A percentile compares a stretch with the other conserved stretches of the same genome.
Conservation (phyloP, 108 stramenopile species). For the Pseudonitzschia pungens region DNA sequence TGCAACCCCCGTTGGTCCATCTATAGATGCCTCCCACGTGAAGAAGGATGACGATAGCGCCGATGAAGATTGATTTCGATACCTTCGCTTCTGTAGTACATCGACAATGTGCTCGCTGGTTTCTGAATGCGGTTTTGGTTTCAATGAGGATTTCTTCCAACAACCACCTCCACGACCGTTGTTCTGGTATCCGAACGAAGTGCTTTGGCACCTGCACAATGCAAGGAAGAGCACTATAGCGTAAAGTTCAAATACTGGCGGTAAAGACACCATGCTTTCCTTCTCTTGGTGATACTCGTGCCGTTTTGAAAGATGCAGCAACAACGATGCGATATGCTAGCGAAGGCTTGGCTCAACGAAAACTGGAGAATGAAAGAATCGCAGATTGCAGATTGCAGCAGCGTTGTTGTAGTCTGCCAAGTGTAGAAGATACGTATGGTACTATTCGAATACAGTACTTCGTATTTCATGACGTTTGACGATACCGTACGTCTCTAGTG, state of each 20-base stretch:
- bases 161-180: background rate
- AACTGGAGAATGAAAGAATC: too few relatives aligned
- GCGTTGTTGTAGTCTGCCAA: too few relatives aligned
- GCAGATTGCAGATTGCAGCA: too few relatives aligned
- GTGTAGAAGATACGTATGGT: too few relatives aligned
- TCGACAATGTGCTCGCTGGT: background rate
- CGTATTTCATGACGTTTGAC: too few relatives aligned
- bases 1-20: conserved; percentile 20
- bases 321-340: too few relatives aligned
- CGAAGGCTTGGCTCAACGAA: too few relatives aligned
- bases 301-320: background rate
- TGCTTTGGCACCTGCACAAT: background rate
- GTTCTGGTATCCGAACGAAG: background rate
- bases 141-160: background rate
- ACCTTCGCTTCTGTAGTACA: background rate
- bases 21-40: conserved; percentile 23
- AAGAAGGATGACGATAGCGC: conserved; percentile 4
- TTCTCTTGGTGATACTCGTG: background rate
- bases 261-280: background rate
- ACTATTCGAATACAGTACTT: too few relatives aligned
- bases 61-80: background rate
- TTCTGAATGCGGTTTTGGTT: background rate
- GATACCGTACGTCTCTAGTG: too few relatives aligned
- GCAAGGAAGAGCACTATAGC: background rate
- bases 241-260: background rate